Conservation (phyloP, 2,329 filamentous ascomycete genomes). For the Alternaria incomplexa region DNA sequence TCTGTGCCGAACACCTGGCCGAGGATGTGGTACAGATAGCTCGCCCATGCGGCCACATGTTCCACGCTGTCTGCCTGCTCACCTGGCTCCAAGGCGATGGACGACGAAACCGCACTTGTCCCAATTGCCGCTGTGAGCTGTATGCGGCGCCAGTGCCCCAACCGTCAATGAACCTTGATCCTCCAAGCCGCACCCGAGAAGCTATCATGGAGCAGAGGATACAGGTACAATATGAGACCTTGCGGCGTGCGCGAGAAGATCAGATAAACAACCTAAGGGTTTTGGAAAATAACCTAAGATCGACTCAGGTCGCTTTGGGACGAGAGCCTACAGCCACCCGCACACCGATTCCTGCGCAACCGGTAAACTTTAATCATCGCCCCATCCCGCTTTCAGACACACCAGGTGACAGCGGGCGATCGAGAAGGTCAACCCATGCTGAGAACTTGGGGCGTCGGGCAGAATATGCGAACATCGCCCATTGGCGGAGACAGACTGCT, state of each 20-base stretch:
- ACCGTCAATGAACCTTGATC: not conserved
- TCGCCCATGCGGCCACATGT: slow-evolving; percentile 1
- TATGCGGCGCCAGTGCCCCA: not conserved
- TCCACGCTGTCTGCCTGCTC: slow-evolving; percentile 2
- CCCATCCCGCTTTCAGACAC: not conserved
- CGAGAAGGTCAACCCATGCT: not conserved
- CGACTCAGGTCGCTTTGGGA: not conserved
- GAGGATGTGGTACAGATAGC: not conserved
- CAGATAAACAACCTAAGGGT: not conserved
- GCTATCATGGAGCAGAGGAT: not conserved
- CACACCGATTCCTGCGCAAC: not conserved
- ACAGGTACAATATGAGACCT: not conserved
- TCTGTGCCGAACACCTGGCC: not conserved
- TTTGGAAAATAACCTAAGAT: not conserved
- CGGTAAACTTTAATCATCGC: not conserved
- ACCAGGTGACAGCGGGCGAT: not conserved
- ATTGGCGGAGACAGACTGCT: not conserved
- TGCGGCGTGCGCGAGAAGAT: not conserved
- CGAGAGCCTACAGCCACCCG: not conserved
- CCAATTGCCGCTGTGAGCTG: slow-evolving; percentile 2
- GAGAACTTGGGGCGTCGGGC: not conserved
- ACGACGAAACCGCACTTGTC: not conserved
- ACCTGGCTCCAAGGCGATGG: not conserved
- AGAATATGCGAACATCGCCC: too few relatives aligned
- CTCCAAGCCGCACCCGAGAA: not conserved